Percentiles rank a stretch among this genome's conserved stretches.
These are phyloP conservation scores for Beauveria medogensis DNA, from an alignment of 2,329 filamentous ascomycete genomes.

Conservation along the genomic window DNA sequence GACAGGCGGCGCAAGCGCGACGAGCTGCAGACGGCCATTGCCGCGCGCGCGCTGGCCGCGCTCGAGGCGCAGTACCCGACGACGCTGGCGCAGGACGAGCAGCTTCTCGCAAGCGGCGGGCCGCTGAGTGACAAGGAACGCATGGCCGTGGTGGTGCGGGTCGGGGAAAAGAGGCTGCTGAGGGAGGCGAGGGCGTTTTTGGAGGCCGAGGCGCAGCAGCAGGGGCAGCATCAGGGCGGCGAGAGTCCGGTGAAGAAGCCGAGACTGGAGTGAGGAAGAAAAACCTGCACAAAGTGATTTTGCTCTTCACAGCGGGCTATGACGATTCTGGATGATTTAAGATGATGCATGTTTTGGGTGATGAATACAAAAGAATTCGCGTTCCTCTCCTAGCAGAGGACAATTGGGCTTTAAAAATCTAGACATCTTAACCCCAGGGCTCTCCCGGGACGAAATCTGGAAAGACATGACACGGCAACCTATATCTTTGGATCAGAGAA, in stretches of 20 bases:
- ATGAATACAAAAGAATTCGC: neutral
- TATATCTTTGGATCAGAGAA: neutral
- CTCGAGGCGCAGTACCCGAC: slow-evolving; percentile 36
- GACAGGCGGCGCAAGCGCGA: slow-evolving; percentile 45
- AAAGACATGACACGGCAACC: neutral
- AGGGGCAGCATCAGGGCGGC: slow-evolving; percentile 24
- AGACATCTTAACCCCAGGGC: neutral
- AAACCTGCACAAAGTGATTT: neutral
- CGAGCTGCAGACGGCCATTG: slow-evolving; percentile 33
- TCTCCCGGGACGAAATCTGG: too few relatives aligned
- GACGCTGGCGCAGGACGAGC: slow-evolving; percentile 30
- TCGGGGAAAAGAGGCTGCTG: slow-evolving; percentile 65
- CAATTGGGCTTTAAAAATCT: neutral
- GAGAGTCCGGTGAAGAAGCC: slow-evolving; percentile 18
- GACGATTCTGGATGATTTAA: neutral
- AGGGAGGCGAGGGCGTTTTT: slow-evolving; percentile 38
- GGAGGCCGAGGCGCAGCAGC: slow-evolving; percentile 18
- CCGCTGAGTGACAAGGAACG: slow-evolving; percentile 28
- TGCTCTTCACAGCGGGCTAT: neutral
- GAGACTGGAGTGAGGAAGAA: neutral
- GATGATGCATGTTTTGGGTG: neutral
- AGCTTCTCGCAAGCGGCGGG: slow-evolving; percentile 23
- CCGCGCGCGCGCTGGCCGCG: slow-evolving; percentile 30
- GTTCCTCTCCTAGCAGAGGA: slow-evolving; percentile 5
- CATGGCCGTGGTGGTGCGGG: slow-evolving; percentile 60